A percentile compares a stretch with the other conserved stretches of the same genome.
Conservation (phyloP, 495 filamentous ascomycete genomes). For the Chaetomium tenue region DNA sequence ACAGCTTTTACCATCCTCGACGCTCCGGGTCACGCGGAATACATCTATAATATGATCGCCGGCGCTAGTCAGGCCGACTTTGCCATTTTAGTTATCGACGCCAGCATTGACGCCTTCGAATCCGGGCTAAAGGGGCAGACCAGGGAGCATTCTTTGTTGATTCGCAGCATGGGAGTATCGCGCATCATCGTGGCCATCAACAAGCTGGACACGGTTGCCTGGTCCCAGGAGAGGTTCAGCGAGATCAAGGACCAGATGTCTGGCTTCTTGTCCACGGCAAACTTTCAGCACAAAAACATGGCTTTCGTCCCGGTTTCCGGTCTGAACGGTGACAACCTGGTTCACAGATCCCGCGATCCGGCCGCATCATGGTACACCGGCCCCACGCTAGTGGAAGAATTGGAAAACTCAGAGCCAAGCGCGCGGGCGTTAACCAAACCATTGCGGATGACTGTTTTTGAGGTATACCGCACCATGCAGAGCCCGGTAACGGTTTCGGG, state of each 20-base stretch:
- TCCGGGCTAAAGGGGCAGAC: slow-evolving; percentile 92
- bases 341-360: slow-evolving; percentile 54
- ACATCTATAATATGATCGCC: slow-evolving; percentile 98
- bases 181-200: slow-evolving; percentile 88
- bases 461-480: slow-evolving; percentile 65
- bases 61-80: slow-evolving; percentile 95
- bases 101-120: slow-evolving; percentile 84
- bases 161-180: slow-evolving; percentile 88
- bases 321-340: slow-evolving; percentile 82
- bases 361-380: slow-evolving; percentile 75
- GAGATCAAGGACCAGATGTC: slow-evolving; percentile 82
- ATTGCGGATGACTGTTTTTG: slow-evolving; percentile 76
- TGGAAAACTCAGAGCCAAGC: slow-evolving; percentile 75
- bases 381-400: slow-evolving; percentile 71
- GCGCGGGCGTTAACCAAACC: slow-evolving; percentile 72
- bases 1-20: slow-evolving; percentile 92
- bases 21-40: slow-evolving; percentile 90
- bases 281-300: slow-evolving; percentile 75
- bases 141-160: slow-evolving; percentile 84
- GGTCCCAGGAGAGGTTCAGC: slow-evolving; percentile 76
- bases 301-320: slow-evolving; percentile 88
- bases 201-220: slow-evolving; percentile 83
- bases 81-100: slow-evolving; percentile 90
- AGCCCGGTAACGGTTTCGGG: slow-evolving; percentile 80
- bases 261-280: slow-evolving; percentile 75